Conservation (phyloP, 495 filamentous ascomycete species). For the Cercophora newfieldiana region DNA sequence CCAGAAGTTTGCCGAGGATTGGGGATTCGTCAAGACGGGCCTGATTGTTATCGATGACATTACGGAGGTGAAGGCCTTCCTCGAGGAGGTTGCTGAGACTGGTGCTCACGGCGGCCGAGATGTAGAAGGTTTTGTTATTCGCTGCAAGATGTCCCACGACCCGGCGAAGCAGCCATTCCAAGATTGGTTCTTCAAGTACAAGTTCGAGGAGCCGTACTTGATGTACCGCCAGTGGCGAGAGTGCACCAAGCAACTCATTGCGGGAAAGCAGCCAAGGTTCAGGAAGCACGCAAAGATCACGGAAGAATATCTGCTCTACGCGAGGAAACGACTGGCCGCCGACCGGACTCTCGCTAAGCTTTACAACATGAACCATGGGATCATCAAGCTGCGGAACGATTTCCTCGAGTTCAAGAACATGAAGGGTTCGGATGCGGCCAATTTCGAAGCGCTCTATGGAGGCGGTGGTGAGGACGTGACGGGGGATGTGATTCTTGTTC, state of each 20-base stretch:
- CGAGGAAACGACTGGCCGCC: constrained; percentile 65
- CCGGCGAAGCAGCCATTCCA: constrained; percentile 49
- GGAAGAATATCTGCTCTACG: constrained; percentile 83
- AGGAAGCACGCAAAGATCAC: constrained; percentile 90
- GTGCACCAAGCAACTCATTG: constrained; percentile 87
- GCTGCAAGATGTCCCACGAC: constrained; percentile 65
- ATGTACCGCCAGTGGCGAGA: constrained; percentile 99
- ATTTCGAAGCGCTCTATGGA: constrained; percentile 38
- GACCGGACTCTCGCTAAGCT: constrained; percentile 61
- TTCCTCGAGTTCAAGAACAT: constrained; percentile 79
- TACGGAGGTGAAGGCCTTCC: constrained; percentile 69
- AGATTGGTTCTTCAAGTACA: constrained; percentile 99
- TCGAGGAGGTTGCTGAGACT: constrained; percentile 78
- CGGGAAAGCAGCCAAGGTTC: constrained; percentile 69
- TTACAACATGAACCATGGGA: constrained; percentile 91
- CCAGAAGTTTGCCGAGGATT: constrained; percentile 84
- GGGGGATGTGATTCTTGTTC: constrained; percentile 71
- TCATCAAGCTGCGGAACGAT: constrained; percentile 83
- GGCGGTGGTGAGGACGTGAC: constrained; percentile 45
- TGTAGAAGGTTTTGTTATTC: constrained; percentile 95
- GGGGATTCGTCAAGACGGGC: constrained; percentile 91
- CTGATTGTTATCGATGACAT: constrained; percentile 77
- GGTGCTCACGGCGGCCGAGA: constrained; percentile 86
- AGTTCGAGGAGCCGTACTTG: constrained; percentile 97
- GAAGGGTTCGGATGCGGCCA: constrained; percentile 72